A percentile compares a stretch with the other conserved stretches of the same genome.
Evolutionary conservation across 257 asterid species (phyloP).

Genomic region (Penstemon barbatus): DNA sequence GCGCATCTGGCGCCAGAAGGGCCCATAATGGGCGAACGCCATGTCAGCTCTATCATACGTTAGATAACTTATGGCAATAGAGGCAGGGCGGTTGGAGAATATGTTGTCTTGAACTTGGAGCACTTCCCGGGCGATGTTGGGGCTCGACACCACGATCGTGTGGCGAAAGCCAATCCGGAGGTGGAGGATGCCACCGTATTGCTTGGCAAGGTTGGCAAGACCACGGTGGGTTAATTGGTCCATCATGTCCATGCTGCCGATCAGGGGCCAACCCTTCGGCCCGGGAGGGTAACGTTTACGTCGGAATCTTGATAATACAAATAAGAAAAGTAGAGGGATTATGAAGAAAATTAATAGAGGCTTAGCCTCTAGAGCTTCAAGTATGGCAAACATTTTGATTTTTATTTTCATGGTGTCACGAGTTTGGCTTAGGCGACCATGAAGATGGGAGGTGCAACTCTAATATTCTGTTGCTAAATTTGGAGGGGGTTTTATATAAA

Average conservation of each 20-base stretch:
- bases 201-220: slow-evolving; percentile 55
- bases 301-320: slow-evolving; percentile 33
- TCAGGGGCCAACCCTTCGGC: slow-evolving; percentile 75
- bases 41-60: slow-evolving; percentile 89
- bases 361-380: slow-evolving; percentile 32
- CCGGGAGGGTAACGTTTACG: slow-evolving; percentile 76
- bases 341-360: slow-evolving; percentile 29
- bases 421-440: neutral
- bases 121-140: slow-evolving; percentile 75
- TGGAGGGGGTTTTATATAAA: slow-evolving; percentile 31
- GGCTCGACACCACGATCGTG: slow-evolving; percentile 75
- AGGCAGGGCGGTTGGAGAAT: slow-evolving; percentile 87
- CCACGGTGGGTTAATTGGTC: slow-evolving; percentile 80
- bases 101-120: slow-evolving; percentile 80
- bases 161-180: slow-evolving; percentile 66
- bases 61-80: slow-evolving; percentile 63
- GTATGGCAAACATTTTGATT: neutral
- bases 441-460: slow-evolving; percentile 26
- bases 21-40: slow-evolving; percentile 95
- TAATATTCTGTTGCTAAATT: slow-evolving; percentile 24
- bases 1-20: slow-evolving; percentile 96
- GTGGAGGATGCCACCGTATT: slow-evolving; percentile 79
- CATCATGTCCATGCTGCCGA: slow-evolving; percentile 73
- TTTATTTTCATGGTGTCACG: slow-evolving; percentile 28
- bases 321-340: slow-evolving; percentile 34